A percentile compares a stretch with the other conserved stretches of the same genome.
phyloP scores from a whole-genome alignment of 768 basidiomycete species.

The Peribolospora kevripleyi region DNA sequence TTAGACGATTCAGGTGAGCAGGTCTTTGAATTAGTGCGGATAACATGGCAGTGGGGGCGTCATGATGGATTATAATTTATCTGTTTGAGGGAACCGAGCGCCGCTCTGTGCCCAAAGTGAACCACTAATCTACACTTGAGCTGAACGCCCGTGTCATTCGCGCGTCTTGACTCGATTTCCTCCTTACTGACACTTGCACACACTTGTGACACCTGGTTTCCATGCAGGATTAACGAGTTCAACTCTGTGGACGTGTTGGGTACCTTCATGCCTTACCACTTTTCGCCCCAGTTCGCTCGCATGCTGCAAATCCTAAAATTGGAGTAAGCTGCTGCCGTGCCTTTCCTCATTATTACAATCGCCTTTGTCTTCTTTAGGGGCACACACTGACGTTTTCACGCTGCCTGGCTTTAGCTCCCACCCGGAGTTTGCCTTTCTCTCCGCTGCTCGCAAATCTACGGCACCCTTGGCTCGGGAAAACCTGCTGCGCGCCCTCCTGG shows the following conservation, averaged over 20 bases:
- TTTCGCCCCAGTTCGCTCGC: constrained; percentile 78
- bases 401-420: neutral
- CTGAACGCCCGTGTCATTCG: too few species aligned
- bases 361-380: constrained; percentile 11
- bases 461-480: constrained; percentile 46
- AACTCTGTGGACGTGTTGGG: constrained; percentile 54
- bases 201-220: neutral
- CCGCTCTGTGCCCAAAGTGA: too few species aligned
- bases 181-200: neutral
- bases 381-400: neutral
- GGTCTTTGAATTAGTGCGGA: neutral
- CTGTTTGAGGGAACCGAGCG: too few species aligned
- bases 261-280: constrained; percentile 81
- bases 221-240: constrained; percentile 64
- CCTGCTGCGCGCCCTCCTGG: constrained; percentile 26
- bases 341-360: constrained; percentile 12
- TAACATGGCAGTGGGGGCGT: too few species aligned
- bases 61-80: neutral
- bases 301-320: constrained; percentile 71
- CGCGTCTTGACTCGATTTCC: neutral
- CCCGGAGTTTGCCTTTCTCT: constrained; percentile 29
- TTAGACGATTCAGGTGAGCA: constrained; percentile 60
- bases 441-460: constrained; percentile 50
- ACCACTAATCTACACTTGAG: too few species aligned
- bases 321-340: constrained; percentile 20